Evolutionary conservation across 2,329 filamentous ascomycete species (phyloP), one percentile per base, ranked within the genome.

Genomic region (Penicillium sp.): DNA sequence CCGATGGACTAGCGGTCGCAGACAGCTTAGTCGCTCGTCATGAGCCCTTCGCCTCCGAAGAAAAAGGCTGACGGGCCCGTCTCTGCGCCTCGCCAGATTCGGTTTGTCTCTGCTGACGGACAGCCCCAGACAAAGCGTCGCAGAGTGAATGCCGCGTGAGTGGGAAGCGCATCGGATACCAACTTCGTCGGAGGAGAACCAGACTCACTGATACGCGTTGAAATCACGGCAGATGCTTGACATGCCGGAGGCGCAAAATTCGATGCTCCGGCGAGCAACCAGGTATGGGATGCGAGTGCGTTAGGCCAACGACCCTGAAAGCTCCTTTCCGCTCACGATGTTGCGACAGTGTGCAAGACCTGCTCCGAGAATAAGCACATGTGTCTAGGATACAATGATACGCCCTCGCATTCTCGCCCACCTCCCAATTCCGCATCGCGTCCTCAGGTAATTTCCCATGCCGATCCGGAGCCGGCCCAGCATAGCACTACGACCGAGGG

Each of bases 41-140:
- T 70, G 67, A 69, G 67, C 65, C 58, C 57, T 47, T 60, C 63
- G 60, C 67, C 67, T 61, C 60, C 66, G 46, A 60, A 60, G 57
- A 65, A 64, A 58, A 69, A 68, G 50, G 57, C 54, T 52, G 60
- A 59, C 57, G 63, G 58, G 54, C 62, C 53, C 57, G 50, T 60
- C 55, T 54, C 61, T 47, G 58, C 56, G 46, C 61, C 64, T 42
- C 60, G 69, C 48, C 73, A 73, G 61, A 87, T 88, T 57, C 84
- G 86, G 59, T 91, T 90, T 66, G 86, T 91, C 59, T 86, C 88
- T 55, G 89, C 84, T 61, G 85, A 90, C 70, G 86, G 87, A 53
- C 85, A 88, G 56, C 87, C 87, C 42, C 86, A 87, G 52, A 84
- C 85, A 26, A 91, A 90, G 70, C 77, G 86, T 59, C 79, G 87